Base-by-base conservation (phyloP, 2,329 filamentous ascomycete species). In the Venturia oleaginea region DNA sequence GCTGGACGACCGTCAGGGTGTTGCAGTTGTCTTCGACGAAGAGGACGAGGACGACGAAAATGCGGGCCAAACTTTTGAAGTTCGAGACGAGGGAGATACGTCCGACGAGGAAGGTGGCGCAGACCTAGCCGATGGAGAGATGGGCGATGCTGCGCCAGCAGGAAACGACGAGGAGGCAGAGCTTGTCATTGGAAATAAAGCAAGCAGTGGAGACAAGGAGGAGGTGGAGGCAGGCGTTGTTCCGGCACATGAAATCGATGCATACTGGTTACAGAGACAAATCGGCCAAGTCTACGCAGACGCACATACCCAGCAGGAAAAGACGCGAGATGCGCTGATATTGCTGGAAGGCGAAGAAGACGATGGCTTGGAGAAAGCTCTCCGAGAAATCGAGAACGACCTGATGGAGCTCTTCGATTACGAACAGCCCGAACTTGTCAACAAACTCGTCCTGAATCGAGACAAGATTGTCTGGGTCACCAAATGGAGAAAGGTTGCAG, bases 371-470 rank as follows among this genome's bases (percentile, higher is more conserved):
- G 91, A 95, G 71, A 92, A 90, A 75, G 84, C 90, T 17, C 80
- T 97, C 37, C 87, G 93, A 71, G 93, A 99, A 72, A 92, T 97
- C 64, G 94, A 99, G 72, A 99, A 99, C 75, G 94, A 99, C 67
- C 81, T 99, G 65, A 97, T 97, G 90, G 94, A 97, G 71, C 83
- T 99, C 0, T 97, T 99, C 70, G 94, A 99, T 71, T 99, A 96
- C 71, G 93, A 97, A 71, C 90, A 97, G 72, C 91, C 95, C 67
- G 92, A 97, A 68, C 83, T 97, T 64, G 94, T 97, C 32, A 88
- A 91, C 68, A 93, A 91, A 75, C 83, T 99, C 19, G 92, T 97
- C 65, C 86, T 88, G 69, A 99, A 99, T 76, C 85, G 91, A 65
- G 91, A 97, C 71, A 95, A 94, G 79, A 86, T 99, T 64, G 90